Conservation (phyloP, 768 basidiomycete species). For the Tubosaeta sp. region DNA sequence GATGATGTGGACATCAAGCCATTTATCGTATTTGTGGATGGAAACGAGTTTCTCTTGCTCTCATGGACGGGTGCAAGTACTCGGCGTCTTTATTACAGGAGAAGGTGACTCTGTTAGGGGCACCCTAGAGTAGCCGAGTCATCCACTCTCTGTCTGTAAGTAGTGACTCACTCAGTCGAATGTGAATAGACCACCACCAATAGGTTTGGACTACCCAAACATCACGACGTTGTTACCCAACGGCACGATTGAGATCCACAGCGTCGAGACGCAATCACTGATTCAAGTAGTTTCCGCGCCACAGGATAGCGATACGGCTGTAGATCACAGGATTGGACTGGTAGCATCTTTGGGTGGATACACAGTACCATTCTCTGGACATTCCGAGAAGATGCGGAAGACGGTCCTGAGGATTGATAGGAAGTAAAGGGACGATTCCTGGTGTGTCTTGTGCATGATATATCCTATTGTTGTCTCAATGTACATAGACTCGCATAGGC, state of each 20-base stretch:
- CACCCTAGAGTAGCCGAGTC: conserved; percentile 79
- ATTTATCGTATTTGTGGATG: conserved; percentile 67
- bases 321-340: conserved; percentile 28
- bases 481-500: too few species aligned
- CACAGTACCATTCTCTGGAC: conserved; percentile 39
- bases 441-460: conserved; percentile 19
- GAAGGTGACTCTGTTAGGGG: conserved; percentile 88
- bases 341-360: conserved; percentile 34
- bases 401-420: conserved; percentile 27
- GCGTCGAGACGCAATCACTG: conserved; percentile 65
- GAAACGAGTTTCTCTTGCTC: conserved; percentile 79
- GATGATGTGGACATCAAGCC: conserved; percentile 52
- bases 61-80: conserved; percentile 81
- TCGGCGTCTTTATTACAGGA: conserved; percentile 84
- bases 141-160: conserved; percentile 76
- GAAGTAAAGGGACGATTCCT: too few species aligned
- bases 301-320: conserved; percentile 16
- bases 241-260: conserved; percentile 77
- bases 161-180: conserved; percentile 12
- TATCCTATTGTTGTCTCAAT: conserved; percentile 8
- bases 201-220: conserved; percentile 81
- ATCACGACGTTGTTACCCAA: conserved; percentile 76
- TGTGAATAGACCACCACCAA: background rate
- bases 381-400: conserved; percentile 37
- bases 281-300: conserved; percentile 64